Conservation (phyloP, 345 rosid species). For the Trapa incisa region DNA sequence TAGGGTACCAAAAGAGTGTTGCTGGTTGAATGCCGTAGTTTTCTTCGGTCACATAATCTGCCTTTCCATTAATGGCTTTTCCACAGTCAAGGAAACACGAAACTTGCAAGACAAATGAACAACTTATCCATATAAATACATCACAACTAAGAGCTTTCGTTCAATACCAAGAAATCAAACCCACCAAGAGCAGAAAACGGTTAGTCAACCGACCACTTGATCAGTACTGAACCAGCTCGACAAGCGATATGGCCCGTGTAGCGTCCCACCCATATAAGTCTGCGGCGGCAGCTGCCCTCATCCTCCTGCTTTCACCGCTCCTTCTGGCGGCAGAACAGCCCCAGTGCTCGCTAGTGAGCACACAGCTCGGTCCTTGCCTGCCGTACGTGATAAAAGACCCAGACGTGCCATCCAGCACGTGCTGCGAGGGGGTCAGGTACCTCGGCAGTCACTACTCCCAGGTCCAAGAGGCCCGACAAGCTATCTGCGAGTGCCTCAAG, state of each 20-base stretch:
- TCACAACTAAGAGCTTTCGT: background rate
- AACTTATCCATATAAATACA: background rate
- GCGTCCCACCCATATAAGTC: no score
- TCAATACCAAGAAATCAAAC: background rate
- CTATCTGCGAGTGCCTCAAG: slow-evolving; percentile 1
- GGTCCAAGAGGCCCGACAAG: slow-evolving; percentile 3
- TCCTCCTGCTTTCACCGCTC: background rate
- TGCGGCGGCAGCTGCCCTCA: background rate
- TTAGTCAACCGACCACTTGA: no score
- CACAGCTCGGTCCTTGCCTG: slow-evolving; percentile 2
- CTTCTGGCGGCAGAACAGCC: background rate
- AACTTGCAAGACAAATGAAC: background rate
- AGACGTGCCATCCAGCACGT: background rate
- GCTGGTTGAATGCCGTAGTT: background rate
- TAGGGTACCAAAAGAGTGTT: no score
- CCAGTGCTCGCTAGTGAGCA: background rate
- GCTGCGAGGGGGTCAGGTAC: background rate
- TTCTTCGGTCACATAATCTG: background rate
- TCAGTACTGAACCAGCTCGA: no score
- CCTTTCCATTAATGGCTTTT: background rate
- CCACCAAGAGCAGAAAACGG: background rate
- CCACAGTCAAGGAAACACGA: background rate
- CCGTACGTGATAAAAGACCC: background rate
- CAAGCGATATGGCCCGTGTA: no score
- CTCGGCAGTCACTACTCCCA: background rate